Evolutionary conservation across 148 eudicot species (phyloP).

Genomic region (Linanthus parryae): DNA sequence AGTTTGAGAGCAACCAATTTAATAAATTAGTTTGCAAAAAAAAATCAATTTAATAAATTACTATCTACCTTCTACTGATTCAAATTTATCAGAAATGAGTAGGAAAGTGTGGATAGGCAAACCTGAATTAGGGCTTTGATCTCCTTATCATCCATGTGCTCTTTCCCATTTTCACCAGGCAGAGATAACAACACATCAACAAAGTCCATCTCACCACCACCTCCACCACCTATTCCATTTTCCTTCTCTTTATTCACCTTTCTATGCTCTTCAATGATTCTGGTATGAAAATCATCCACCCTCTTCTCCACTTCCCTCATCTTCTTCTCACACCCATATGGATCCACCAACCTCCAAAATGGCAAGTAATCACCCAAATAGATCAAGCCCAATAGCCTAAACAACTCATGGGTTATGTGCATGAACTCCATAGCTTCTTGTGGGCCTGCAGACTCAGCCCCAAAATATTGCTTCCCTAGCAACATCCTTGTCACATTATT

Average conservation of each 20-base stretch:
- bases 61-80: no score
- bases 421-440: slow-evolving; percentile 85
- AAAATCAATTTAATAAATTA: no score
- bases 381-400: slow-evolving; percentile 79
- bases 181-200: slow-evolving; percentile 83
- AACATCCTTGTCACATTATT: slow-evolving; percentile 96
- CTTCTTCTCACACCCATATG: slow-evolving; percentile 77
- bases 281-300: slow-evolving; percentile 80
- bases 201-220: slow-evolving; percentile 66
- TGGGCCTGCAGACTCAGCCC: slow-evolving; percentile 61
- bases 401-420: slow-evolving; percentile 90
- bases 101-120: no score
- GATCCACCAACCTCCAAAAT: slow-evolving; percentile 93
- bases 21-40: no score
- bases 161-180: slow-evolving; percentile 83
- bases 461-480: slow-evolving; percentile 89
- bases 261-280: slow-evolving; percentile 72
- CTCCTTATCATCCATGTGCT: slow-evolving; percentile 73
- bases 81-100: no score
- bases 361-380: slow-evolving; percentile 94
- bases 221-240: slow-evolving; percentile 15
- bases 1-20: no score
- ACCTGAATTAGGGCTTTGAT: slow-evolving; percentile 98
- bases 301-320: slow-evolving; percentile 95
- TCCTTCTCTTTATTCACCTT: slow-evolving; percentile 11